Evolutionary conservation across 2,329 filamentous ascomycete genomes (phyloP), one percentile per base, ranked within the genome.

Genomic region (Paecilomyces sp.): DNA sequence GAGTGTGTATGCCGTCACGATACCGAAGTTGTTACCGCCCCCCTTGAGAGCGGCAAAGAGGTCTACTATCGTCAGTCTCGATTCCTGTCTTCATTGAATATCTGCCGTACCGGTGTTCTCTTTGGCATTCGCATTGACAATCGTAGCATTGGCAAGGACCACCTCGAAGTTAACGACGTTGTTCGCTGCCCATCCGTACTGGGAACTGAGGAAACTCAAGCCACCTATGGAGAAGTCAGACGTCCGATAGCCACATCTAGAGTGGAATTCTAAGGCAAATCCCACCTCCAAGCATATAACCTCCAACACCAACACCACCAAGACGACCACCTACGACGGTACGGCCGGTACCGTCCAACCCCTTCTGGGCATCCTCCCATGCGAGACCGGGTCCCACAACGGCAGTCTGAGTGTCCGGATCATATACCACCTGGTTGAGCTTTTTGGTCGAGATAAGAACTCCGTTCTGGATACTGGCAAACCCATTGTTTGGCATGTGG

Each of bases 131-230:
- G 77, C 78, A 47, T 76, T 75, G 25, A 77, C 71, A 60, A 79
- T 74, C 12, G 71, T 77, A 8, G 76, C 77, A 62, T 80, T 78
- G 9, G 79, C 76, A n/a, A 80, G 71, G 12, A 80, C 76, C 15
- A 81, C 72, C 58, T 82, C 77, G 55, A 72, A 80, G 56, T 79
- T 75, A 25, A 78, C 68, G 6, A 81, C 73, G 58, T 77, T 80
- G 61, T 80, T 78, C 31, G 76, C 77, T 18, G 79, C 76, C 74
- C 78, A 79, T 24, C 80, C 80, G 61, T 81, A 79, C 62, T 82
- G 73, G 8, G 78, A 75, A 28, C 78, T 79, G 67, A 84, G 71
- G 63, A 82, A 84, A 56, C 81, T 83, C 61, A 73, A 63, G 9
- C 72, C 71, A 56, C 68, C 71, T 74, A 36, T 0, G 30, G 41